Evolutionary conservation across 2,329 filamentous ascomycete genomes (phyloP).

Genomic region (Nannizziopsis arthrosporioides): DNA sequence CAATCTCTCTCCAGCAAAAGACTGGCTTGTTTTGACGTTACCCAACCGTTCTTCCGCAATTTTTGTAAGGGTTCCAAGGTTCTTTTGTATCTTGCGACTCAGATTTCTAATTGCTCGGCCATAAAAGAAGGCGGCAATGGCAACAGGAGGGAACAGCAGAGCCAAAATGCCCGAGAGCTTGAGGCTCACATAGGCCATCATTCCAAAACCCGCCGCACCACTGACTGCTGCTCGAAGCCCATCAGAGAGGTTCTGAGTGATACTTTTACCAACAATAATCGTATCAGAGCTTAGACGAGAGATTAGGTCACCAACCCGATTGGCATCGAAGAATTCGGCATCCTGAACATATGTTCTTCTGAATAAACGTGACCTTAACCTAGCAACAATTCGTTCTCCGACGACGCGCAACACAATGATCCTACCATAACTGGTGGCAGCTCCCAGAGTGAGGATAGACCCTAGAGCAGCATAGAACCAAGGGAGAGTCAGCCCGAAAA

Average conservation of each 20-base stretch:
- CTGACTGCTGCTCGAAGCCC: conserved; percentile 85
- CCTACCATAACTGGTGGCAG: conserved; percentile 81
- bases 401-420: conserved; percentile 90
- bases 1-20: conserved; percentile 84
- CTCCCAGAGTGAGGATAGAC: conserved; percentile 66
- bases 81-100: conserved; percentile 86
- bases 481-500: conserved; percentile 73
- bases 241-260: conserved; percentile 94
- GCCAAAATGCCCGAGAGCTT: conserved; percentile 79
- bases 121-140: conserved; percentile 81
- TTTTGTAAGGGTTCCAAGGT: conserved; percentile 83
- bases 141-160: conserved; percentile 81
- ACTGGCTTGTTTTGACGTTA: conserved; percentile 92
- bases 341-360: conserved; percentile 91
- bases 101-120: conserved; percentile 79
- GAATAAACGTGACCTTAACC: conserved; percentile 80
- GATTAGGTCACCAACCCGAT: conserved; percentile 90
- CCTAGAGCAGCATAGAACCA: conserved; percentile 82
- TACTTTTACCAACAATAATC: conserved; percentile 95
- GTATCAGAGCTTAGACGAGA: conserved; percentile 92
- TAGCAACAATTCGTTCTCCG: conserved; percentile 84
- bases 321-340: conserved; percentile 97
- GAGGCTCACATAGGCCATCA: conserved; percentile 93
- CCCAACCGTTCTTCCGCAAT: conserved; percentile 96
- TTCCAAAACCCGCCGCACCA: conserved; percentile 72